Base-by-base conservation (phyloP, 306 rosid genomes). In the Rosa multiflora region DNA sequence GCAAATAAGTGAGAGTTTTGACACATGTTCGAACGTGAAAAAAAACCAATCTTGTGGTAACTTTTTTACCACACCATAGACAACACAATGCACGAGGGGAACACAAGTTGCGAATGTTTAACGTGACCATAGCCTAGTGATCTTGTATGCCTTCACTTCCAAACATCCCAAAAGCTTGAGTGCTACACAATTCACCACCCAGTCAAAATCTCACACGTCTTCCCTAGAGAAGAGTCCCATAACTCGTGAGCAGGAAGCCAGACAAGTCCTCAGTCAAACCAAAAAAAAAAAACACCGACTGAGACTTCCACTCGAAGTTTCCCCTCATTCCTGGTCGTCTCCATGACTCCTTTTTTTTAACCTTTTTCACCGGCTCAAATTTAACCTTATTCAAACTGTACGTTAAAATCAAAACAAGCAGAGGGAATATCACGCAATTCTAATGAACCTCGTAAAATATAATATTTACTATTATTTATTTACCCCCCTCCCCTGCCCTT, bases 381-480 rank as follows among this genome's bases (percentile, higher is more conserved):
- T 44, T 32, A 29, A 72, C 43, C 17, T 58, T 26, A 11, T 40
- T 17, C 68, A 29, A 29, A 63, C n/a, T 35, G 70, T 1, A 26
- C 29, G 29, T 37, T 66, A 37, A 66, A 29, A 63, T 32, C 67
- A 63, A 37, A 66, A 66, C 40, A 4, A 62, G 47, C 70, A 66
- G 49, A 61, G 73, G 61, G 84, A 84, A 84, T 82, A 84, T 84
- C 86, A 84, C 90, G 86, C 76, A 51, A 62, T 77, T 78, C 83
- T 42, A 77, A 74, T 79, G 81, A 70, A n/a, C n/a, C 70, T 20
- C 56, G n/a, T 43, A 61, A 29, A 2, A 29, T 32, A 74, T 81
- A 58, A 52, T 81, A 40, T 49, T 39, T 37, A 32, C 43, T 56
- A 8, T 58, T 0, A 13, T n/a, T 43, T 35, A 35, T 8, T 43